phyloP scores from a whole-genome alignment of 2,329 filamentous ascomycete genomes.

The Monilinia fructicola region DNA sequence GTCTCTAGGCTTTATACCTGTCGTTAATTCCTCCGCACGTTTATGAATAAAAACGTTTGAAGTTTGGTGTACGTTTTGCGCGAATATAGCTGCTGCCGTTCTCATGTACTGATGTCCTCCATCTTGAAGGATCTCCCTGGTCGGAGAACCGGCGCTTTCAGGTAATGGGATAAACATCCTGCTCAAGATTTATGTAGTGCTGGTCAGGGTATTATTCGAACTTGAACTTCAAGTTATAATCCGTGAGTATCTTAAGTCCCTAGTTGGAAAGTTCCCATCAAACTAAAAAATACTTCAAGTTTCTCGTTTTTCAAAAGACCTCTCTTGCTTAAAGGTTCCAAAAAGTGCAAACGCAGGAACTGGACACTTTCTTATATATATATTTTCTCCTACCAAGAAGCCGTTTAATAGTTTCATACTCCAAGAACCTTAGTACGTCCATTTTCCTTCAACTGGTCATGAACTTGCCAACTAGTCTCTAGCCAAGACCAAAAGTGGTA shows the following conservation, averaged over 20 bases:
- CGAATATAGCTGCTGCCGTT: not conserved
- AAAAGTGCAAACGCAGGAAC: not conserved
- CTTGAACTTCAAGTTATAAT: not conserved
- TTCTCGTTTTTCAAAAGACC: not conserved
- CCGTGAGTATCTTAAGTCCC: not conserved
- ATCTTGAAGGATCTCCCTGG: not conserved
- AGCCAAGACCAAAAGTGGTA: not conserved
- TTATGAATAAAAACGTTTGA: not conserved
- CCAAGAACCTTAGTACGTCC: not conserved
- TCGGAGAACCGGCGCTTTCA: too few species aligned
- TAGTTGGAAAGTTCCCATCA: not conserved
- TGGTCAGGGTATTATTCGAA: not conserved
- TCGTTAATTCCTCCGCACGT: not conserved
- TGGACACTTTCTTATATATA: not conserved
- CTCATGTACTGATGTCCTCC: not conserved
- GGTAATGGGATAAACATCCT: not conserved
- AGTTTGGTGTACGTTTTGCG: not conserved
- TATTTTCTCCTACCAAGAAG: too few species aligned
- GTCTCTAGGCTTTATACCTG: not conserved
- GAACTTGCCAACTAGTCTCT: too few species aligned
- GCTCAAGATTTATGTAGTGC: not conserved
- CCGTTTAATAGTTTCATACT: not conserved
- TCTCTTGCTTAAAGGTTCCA: not conserved
- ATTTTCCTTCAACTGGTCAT: not conserved
- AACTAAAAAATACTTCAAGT: not conserved